A percentile compares a stretch with the other conserved stretches of the same genome.
Evolutionary conservation across 768 basidiomycete species (phyloP).

Genomic region (Suillus discolor): DNA sequence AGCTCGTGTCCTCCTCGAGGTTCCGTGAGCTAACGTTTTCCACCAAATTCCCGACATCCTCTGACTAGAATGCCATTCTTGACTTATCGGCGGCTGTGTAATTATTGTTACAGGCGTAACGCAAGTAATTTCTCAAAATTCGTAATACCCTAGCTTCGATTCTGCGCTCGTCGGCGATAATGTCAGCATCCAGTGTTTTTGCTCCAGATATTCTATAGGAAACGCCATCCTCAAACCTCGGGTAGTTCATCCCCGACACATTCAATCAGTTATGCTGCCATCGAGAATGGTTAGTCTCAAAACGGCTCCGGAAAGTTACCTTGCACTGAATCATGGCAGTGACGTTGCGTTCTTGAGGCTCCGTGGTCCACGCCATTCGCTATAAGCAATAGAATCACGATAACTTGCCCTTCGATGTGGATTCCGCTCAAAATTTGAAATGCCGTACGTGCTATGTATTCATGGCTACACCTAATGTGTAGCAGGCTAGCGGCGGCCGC

Average conservation of each 20-base stretch:
- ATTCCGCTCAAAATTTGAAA: conserved; percentile 2
- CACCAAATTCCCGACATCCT: neutral
- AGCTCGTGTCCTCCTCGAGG: conserved; percentile 8
- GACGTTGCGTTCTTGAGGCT: neutral
- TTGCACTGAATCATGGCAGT: neutral
- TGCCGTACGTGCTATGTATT: conserved; percentile 2
- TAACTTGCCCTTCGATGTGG: neutral
- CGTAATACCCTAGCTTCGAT: neutral
- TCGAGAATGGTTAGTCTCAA: neutral
- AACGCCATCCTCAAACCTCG: neutral
- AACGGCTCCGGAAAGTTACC: neutral
- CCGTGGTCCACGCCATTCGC: neutral
- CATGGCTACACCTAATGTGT: neutral
- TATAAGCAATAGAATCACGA: neutral
- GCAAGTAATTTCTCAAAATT: conserved; percentile 1
- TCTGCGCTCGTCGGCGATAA: conserved; percentile 9
- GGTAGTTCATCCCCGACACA: neutral
- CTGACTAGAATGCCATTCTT: neutral
- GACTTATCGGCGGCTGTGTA: neutral
- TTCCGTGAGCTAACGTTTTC: neutral
- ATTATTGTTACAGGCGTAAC: neutral
- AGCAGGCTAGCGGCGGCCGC: neutral
- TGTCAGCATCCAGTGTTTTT: neutral
- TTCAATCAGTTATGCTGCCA: neutral
- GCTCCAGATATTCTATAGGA: neutral